phyloP scores from a whole-genome alignment of 345 rosid genomes.

The Murraya paniculata region DNA sequence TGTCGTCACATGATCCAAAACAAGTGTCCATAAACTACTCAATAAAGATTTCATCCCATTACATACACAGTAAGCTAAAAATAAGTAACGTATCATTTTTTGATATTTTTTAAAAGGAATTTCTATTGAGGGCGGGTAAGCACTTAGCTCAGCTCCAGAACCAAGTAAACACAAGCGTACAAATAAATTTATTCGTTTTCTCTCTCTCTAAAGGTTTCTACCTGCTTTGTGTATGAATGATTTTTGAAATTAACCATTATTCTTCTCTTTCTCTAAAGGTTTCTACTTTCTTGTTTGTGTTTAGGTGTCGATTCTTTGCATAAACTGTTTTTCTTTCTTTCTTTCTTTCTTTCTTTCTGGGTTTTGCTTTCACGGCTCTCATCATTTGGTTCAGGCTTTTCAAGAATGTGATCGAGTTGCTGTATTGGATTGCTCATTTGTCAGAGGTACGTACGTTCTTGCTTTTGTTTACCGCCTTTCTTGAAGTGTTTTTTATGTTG shows the following conservation, averaged over 20 bases:
- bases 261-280: constrained; percentile 10
- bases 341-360: neutral
- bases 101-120: neutral
- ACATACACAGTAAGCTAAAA: neutral
- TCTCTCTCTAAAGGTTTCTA: neutral
- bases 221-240: neutral
- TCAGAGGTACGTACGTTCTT: constrained; percentile 1
- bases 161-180: constrained; percentile 20
- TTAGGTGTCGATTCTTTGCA: neutral
- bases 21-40: constrained; percentile 8
- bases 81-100: neutral
- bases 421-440: constrained; percentile 3
- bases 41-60: neutral
- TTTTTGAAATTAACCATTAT: constrained; percentile 9
- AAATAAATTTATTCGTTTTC: constrained; percentile 23
- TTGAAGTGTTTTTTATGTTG: neutral
- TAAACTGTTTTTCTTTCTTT: neutral
- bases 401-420: neutral
- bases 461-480: neutral
- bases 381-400: constrained; percentile 1
- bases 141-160: neutral
- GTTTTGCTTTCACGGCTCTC: neutral
- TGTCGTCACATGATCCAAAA: constrained; percentile 25
- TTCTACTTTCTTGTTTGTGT: neutral
- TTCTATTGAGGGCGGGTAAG: constrained; percentile 11